Conservation (phyloP, 1,284 basidiomycete species). For the Sutorius eximius region DNA sequence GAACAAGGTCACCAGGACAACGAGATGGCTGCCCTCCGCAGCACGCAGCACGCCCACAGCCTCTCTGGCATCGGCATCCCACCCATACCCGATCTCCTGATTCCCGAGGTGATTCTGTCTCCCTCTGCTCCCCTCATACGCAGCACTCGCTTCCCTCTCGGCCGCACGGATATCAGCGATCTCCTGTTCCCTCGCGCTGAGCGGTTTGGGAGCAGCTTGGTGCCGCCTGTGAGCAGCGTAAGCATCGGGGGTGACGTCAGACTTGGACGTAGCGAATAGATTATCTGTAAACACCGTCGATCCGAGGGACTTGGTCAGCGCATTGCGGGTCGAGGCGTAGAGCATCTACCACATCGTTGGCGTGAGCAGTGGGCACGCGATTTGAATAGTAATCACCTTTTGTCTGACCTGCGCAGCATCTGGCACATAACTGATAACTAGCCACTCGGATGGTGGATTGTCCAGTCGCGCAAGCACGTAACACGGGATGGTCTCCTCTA, state of each 20-base stretch:
- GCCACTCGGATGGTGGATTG: constrained; percentile 61
- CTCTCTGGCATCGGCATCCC: constrained; percentile 61
- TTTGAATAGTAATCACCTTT: constrained; percentile 50
- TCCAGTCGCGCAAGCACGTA: constrained; percentile 71
- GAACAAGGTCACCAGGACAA: constrained; percentile 55
- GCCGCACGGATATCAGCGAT: constrained; percentile 73
- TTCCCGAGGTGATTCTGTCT: constrained; percentile 57
- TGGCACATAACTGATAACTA: constrained; percentile 73
- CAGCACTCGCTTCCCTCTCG: constrained; percentile 54
- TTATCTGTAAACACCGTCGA: constrained; percentile 75
- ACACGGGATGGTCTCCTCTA: constrained; percentile 64
- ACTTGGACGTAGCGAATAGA: constrained; percentile 79
- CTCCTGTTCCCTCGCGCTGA: constrained; percentile 80
- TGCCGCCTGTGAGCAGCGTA: constrained; percentile 79
- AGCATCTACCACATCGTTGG: constrained; percentile 65
- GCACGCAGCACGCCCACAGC: constrained; percentile 60
- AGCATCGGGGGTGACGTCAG: constrained; percentile 62
- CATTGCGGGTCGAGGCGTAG: constrained; percentile 81
- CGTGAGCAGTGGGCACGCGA: background rate
- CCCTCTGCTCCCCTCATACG: constrained; percentile 58
- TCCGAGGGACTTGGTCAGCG: constrained; percentile 74
- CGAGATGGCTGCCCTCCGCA: constrained; percentile 50
- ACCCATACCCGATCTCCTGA: constrained; percentile 57
- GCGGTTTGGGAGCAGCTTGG: constrained; percentile 72
- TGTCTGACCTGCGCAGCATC: constrained; percentile 73